Base-by-base conservation (phyloP, 495 filamentous ascomycete species). In the Delitschia confertaspora region DNA sequence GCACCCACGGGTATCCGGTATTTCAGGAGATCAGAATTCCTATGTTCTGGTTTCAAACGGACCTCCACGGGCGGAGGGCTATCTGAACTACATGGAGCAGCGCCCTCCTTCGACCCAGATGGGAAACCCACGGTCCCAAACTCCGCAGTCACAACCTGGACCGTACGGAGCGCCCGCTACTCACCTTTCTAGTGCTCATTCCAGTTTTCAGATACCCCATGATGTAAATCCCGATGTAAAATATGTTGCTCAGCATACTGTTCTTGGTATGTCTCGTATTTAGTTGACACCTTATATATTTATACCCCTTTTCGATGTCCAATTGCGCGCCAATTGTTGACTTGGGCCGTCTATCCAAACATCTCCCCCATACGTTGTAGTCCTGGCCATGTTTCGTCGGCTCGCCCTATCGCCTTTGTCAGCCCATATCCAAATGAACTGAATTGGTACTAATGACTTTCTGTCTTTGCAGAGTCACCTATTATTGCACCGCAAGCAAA, bases 241-340 rank as follows among this genome's bases (percentile, higher is more conserved):
- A 44, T 56, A 50, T 47, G 29, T 55, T 24, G 35, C 46, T 10
- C 52, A 51, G 43, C 52, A 56, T 51, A 47, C 52, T 47, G 36
- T 49, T 32, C 46, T 47, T 25, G 47, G 52, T 56, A 56, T 51
- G 52, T 56, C 52, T 35, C 52, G 43, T 51, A 42, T 56, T 47
- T 56, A 51, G 47, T 48, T 49, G 26, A 29, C 17, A 20, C 23
- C 18, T 13, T 25, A 29, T 47, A 53, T 47, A 47, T 27, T 6
- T 31, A 31, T 26, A 25, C 18, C 42, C 40, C 14, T 42, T 24
- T 45, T 33, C 38, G 10, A 46, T 55, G 46, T 55, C 51, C 51
- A 35, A 38, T 50, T 49, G 41, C 46, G 33, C 8, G 14, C 33
- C 47, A 49, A 42, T 43, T 50, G 51, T 55, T n/a, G 51, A 49